Percentiles rank a stretch among this genome's conserved stretches.
These are phyloP conservation scores for Rhizopus stolonifer DNA, from an alignment of 371 early-diverging fungal genomes.

Conservation along the genomic window DNA sequence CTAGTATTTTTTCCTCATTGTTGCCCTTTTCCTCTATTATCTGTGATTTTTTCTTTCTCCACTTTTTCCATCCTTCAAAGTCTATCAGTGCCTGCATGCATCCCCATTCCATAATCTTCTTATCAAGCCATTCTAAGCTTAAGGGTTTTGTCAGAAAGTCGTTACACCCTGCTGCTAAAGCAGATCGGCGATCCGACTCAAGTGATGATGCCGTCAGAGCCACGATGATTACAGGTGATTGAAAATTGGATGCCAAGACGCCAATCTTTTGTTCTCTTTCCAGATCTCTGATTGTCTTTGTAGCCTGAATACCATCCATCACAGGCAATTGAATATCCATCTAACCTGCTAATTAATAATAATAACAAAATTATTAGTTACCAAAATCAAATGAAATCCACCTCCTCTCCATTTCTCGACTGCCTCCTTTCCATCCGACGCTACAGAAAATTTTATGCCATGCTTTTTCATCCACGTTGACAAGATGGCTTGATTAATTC, in stretches of 20 bases:
- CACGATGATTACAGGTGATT: conserved; percentile 84
- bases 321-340: conserved; percentile 87
- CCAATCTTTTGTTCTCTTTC: conserved; percentile 69
- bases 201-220: conserved; percentile 83
- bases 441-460: conserved; percentile 69
- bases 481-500: conserved; percentile 75
- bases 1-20: neutral
- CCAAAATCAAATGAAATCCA: conserved; percentile 75
- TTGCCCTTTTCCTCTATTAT: neutral
- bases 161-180: conserved; percentile 86
- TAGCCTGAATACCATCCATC: conserved; percentile 82
- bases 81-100: conserved; percentile 92
- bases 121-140: conserved; percentile 78
- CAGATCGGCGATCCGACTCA: conserved; percentile 75
- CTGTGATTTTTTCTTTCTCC: conserved; percentile 48
- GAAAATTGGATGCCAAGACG: conserved; percentile 47
- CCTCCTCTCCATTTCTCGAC: conserved; percentile 72
- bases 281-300: conserved; percentile 67
- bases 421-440: conserved; percentile 75
- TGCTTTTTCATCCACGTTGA: conserved; percentile 74
- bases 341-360: conserved; percentile 25
- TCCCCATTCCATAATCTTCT: conserved; percentile 90
- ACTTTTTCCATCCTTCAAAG: conserved; percentile 77
- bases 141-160: conserved; percentile 90
- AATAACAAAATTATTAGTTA: conserved; percentile 43